Base-by-base conservation (phyloP, 352 stramenopile genomes). In the Globisporangium nagaii region DNA sequence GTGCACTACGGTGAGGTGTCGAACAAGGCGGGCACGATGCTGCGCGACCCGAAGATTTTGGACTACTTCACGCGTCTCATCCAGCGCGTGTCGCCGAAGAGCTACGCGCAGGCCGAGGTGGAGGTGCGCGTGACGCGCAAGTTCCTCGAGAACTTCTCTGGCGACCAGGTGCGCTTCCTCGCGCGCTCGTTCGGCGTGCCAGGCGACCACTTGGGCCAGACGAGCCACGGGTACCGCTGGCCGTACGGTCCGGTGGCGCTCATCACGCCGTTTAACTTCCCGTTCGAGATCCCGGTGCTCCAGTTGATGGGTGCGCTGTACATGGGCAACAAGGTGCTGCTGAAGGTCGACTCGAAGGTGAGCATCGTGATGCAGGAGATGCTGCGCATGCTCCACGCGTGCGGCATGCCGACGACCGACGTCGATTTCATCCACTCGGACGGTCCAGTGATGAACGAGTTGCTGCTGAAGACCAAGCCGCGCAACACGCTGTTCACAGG, bases 241-340 rank as follows among this genome's bases (percentile, higher is more conserved):
- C 97, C 97, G 12, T 97, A 95, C 61, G 97, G 97, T 20, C 89
- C 96, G 3, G 95, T 99, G 20, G 93, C 94, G 27, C 79, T 99
- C 20, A 96, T 99, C 48, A 95, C 95, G 55, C 97, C 97, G 9
- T 99, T 99, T 75, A 99, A 99, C 74, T 99, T 99, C 66, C 96
- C 65, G 37, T 99, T 79, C 62, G 95, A 99, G 72, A 99, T 99
- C 72, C 96, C 97, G 1, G 84, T 98, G 52, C 81, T 99, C n/a
- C 97, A 99, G 79, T 73, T 99, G 41, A 98, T 99, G 91, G 96
- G 96, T 13, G 90, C 96, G 17, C 76, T 99, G 2, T 99, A 90
- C 73, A 99, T 99, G 96, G 97, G 97, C 50, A 99, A 99, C 79
- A 99, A 99, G 66, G 89, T 97, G 32, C 75, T 92, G 24, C 70